Conservation (phyloP, 108 stramenopile species). For the Cyclostephanos tholiformis region DNA sequence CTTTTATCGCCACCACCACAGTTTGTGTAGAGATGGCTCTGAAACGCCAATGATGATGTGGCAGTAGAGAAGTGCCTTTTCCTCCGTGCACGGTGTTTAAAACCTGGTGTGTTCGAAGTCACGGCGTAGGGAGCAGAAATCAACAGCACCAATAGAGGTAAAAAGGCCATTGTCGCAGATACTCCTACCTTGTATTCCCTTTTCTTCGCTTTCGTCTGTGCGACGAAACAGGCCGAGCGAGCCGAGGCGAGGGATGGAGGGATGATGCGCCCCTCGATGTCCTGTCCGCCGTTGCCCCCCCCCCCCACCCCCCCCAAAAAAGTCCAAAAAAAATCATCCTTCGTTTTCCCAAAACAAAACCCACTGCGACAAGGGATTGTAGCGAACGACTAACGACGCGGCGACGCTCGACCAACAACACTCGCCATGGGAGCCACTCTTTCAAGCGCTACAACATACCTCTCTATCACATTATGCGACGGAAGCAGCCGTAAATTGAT, state of each 20-base stretch:
- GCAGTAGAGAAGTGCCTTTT: constrained; percentile 1
- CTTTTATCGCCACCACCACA: background rate
- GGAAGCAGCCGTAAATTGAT: constrained; percentile 84
- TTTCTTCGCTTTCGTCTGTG: too few species aligned
- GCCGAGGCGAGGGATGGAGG: too few species aligned
- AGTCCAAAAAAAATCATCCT: too few species aligned
- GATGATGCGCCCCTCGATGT: too few species aligned
- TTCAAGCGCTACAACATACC: constrained; percentile 62
- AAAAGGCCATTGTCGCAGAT: background rate
- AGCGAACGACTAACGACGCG: too few species aligned
- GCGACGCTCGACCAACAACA: background rate
- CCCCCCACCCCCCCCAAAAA: too few species aligned
- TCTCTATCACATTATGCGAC: constrained; percentile 72
- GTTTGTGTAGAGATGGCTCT: background rate
- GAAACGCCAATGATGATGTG: background rate
- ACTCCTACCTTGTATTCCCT: background rate
- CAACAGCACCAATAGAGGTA: constrained; percentile 11
- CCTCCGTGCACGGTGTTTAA: background rate
- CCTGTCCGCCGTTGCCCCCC: too few species aligned
- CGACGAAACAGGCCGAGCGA: too few species aligned
- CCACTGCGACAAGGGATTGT: too few species aligned
- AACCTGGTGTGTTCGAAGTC: constrained; percentile 1
- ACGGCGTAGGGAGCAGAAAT: background rate
- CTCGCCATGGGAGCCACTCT: constrained; percentile 48
- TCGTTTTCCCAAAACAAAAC: too few species aligned